Percentiles rank a stretch among this genome's conserved stretches.
Evolutionary conservation across 148 eudicot species (phyloP).

Genomic region (Amaranthus cruentus): DNA sequence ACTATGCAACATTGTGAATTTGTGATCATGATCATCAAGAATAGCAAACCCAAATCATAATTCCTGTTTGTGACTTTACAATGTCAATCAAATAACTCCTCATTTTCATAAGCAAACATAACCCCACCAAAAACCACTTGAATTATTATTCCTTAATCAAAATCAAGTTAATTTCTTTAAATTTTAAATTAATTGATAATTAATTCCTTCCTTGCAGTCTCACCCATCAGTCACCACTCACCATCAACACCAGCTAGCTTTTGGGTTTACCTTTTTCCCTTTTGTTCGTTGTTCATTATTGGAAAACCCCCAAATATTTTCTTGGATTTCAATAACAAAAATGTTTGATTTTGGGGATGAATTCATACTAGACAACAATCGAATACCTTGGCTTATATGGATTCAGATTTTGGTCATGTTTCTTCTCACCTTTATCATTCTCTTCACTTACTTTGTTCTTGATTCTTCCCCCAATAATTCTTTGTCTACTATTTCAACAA

Average conservation of each 20-base stretch:
- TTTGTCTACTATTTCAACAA: constrained; percentile 9
- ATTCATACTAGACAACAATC: constrained; percentile 6
- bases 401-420: constrained; percentile 29
- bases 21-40: not conserved
- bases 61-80: not conserved
- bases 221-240: not conserved
- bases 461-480: constrained; percentile 20
- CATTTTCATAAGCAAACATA: not conserved
- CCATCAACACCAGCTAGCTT: not conserved
- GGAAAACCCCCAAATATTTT: not conserved
- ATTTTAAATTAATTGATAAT: too few species aligned
- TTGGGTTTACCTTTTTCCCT: not conserved
- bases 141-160: not conserved
- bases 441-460: constrained; percentile 24
- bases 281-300: not conserved
- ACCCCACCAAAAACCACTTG: not conserved
- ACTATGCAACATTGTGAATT: too few species aligned
- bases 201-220: not conserved
- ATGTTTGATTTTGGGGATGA: constrained; percentile 35
- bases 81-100: not conserved
- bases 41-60: not conserved
- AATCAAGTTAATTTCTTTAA: not conserved
- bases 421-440: constrained; percentile 23
- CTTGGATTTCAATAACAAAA: constrained; percentile 11
- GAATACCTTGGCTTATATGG: constrained; percentile 35